Base-by-base conservation (phyloP, 805 yeast species). In the Saccharomyces kudriavzevii region DNA sequence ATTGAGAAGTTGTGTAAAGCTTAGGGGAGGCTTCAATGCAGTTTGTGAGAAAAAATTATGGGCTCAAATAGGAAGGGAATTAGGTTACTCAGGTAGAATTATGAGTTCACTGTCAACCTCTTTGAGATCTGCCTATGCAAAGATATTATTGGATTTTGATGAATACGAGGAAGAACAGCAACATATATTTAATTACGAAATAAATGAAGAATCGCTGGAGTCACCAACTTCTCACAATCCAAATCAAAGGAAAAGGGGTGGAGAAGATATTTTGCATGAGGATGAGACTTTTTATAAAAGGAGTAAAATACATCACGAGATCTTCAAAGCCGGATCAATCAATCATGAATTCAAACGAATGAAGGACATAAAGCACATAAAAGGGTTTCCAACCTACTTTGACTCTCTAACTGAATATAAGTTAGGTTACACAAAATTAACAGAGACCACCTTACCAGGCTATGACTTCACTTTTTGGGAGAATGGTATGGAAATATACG, bases 21-120 rank as follows among this genome's bases (percentile, higher is more conserved):
- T 78, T 17, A 73, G 85, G 55, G 94, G 94, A 20, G 95, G 95
- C 0, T 83, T 75, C 63, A 74, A 75, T 10, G 74, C 69, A 10
- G 90, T 88, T n/a, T 79, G 85, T 48, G 68, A 76, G 52, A 78
- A 77, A 53, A 85, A 86, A 61, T 73, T 81, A 48, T 89, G 96
- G 96, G 89, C 89, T 0, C 89, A 86, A 62, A 78, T 89, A 9
- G 92, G 92, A 13, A 74, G 90, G 52, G 96, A 87, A 60, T 70
- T 89, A 49, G 95, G 96, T 0, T 86, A 83, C 64, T 77, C 81
- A 30, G 89, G 89, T 1, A 78, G 82, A 59, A 82, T 83, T 50
- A 83, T 84, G 79, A 83, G 87, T 30, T 83, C 89, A 11, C 67
- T 86, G 47, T 82, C 89, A 13, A 79, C 89, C 14, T 78, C 89